Evolutionary conservation across 139 green algal genomes (phyloP).

Genomic region (Closterium sp.): DNA sequence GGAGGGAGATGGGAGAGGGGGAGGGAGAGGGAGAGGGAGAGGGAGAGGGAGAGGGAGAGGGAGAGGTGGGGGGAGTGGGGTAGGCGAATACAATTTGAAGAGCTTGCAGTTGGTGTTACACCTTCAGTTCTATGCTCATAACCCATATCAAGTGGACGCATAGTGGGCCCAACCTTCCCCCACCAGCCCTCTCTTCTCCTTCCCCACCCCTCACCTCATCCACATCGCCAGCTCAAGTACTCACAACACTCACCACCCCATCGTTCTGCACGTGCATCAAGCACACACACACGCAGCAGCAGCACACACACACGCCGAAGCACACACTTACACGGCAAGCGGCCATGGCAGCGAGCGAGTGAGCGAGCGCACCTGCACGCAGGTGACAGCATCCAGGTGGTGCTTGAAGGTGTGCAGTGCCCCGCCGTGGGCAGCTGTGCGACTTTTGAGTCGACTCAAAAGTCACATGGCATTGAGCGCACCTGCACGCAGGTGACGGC

Average conservation of each 20-base stretch:
- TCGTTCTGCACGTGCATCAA: neutral
- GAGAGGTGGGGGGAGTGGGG: too few relatives aligned
- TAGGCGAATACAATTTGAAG: too few relatives aligned
- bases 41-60: too few relatives aligned
- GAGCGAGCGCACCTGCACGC: constrained; percentile 28
- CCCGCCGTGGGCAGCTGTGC: constrained; percentile 25
- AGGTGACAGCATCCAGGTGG: constrained; percentile 33
- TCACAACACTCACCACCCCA: neutral
- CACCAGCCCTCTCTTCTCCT: neutral
- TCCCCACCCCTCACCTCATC: neutral
- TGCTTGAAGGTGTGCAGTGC: constrained; percentile 10
- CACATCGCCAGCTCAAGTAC: neutral
- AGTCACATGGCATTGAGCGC: too few relatives aligned
- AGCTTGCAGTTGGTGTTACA: too few relatives aligned
- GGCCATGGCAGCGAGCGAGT: neutral
- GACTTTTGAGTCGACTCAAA: too few relatives aligned
- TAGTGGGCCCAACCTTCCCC: neutral
- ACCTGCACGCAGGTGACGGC: constrained; percentile 47
- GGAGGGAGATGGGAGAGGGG: neutral
- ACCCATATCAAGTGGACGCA: too few relatives aligned
- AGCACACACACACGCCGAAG: neutral
- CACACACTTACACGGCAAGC: neutral
- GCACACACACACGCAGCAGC: neutral
- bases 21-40: neutral
- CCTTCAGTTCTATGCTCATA: too few relatives aligned